Evolutionary conservation across 2,329 filamentous ascomycete species (phyloP), one percentile per base, ranked within the genome.

Genomic region (Aspergillus ustus): DNA sequence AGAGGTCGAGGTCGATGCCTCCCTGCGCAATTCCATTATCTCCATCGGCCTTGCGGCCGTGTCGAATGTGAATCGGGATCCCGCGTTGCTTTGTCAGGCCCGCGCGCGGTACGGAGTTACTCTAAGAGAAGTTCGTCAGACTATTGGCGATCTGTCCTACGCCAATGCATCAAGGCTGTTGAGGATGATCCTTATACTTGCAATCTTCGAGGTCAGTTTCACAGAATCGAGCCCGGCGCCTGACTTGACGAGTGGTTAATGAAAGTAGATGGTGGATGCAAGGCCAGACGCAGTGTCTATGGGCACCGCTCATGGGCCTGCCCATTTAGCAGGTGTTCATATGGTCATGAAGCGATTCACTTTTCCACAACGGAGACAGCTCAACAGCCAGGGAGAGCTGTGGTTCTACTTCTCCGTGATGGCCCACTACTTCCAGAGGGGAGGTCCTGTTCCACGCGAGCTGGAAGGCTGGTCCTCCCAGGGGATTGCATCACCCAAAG

Each of bases 41-140:
- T 63, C 70, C 19, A 65, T 72, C 45, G 69, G 70, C 4, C 59
- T 73, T 31, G 67, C 67, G 20, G 69, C 70, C 11, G 57, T 70
- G 51, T 64, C 70, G 8, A 73, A 73, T 53, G 63, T 70, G 37
- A 68, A 55, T n/a, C 52, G 57, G 8, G 66, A 73, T 28, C 61
- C 54, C 44, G 51, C 54, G 7, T 44, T 69, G 50, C 57, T 52
- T 29, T 59, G 52, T 28, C 51, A 60, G 5, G 69, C 70, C 7
- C 58, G 67, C 43, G 65, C 68, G 51, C 70, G 66, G 37, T 69
- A 72, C 62, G 60, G 63, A 20, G 22, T 34, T n/a, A 55, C 60
- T 15, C 64, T 72, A 52, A 63, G 22, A 56, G 60, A 20, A 58
- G 67, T 65, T 58, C 63, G 19, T 22, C 63, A 7, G 8, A 19